A percentile compares a stretch with the other conserved stretches of the same genome.
phyloP scores from a whole-genome alignment of 177 flowering plant species.

The Vitis hybrid region DNA sequence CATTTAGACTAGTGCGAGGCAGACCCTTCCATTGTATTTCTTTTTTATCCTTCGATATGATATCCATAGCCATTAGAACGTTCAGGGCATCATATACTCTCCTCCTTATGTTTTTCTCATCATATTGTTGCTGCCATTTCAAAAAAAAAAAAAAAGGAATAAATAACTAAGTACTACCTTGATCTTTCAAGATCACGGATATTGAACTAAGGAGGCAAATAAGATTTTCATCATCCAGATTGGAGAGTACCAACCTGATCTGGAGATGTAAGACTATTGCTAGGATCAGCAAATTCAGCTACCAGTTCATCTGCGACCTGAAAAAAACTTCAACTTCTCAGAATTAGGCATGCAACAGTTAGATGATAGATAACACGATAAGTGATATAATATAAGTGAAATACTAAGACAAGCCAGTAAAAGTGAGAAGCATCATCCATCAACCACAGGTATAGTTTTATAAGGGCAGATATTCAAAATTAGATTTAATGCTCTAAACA shows the following conservation, averaged over 20 bases:
- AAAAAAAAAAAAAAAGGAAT: background rate
- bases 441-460: too few species aligned
- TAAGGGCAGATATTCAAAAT: too few species aligned
- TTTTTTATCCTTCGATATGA: conserved; percentile 93
- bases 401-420: background rate
- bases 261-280: conserved; percentile 44
- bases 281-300: conserved; percentile 79
- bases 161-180: background rate
- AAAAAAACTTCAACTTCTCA: conserved; percentile 17
- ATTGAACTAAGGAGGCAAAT: background rate
- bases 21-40: conserved; percentile 98
- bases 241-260: conserved; percentile 58
- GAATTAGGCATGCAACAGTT: background rate
- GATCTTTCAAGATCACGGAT: background rate
- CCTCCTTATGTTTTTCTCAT: conserved; percentile 91
- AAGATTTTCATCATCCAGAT: background rate
- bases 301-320: conserved; percentile 99
- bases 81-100: conserved; percentile 98
- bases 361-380: background rate
- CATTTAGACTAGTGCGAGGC: conserved; percentile 68
- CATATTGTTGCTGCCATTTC: conserved; percentile 64
- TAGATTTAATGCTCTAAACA: too few species aligned
- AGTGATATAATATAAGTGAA: background rate
- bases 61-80: conserved; percentile 99
- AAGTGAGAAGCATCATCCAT: too few species aligned